phyloP scores from a whole-genome alignment of 495 filamentous ascomycete genomes.

The Annulohypoxylon nitens region DNA sequence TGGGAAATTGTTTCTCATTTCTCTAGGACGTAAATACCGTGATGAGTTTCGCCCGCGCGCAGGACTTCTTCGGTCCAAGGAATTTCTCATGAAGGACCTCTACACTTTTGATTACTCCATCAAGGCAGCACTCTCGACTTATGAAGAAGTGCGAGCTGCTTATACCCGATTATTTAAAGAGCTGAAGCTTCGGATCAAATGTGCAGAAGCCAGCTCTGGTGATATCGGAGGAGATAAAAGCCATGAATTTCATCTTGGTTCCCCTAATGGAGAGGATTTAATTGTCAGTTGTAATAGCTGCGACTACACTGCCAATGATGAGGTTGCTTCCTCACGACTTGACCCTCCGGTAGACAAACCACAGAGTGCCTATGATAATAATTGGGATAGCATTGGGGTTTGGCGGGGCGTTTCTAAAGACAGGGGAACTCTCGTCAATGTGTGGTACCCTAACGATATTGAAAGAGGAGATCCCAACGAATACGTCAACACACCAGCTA shows the following conservation, averaged over 20 bases:
- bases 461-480: slow-evolving; percentile 52
- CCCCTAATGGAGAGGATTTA: slow-evolving; percentile 85
- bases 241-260: slow-evolving; percentile 92
- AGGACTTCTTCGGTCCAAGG: slow-evolving; percentile 88
- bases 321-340: slow-evolving; percentile 68
- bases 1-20: slow-evolving; percentile 26
- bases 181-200: slow-evolving; percentile 83
- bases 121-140: slow-evolving; percentile 78
- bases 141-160: slow-evolving; percentile 74
- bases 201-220: slow-evolving; percentile 92
- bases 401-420: slow-evolving; percentile 82
- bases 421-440: slow-evolving; percentile 72
- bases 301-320: slow-evolving; percentile 85
- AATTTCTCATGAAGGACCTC: slow-evolving; percentile 98
- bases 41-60: slow-evolving; percentile 91
- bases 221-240: slow-evolving; percentile 93
- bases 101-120: slow-evolving; percentile 89
- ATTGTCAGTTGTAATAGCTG: slow-evolving; percentile 82
- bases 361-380: slow-evolving; percentile 25
- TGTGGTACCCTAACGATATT: slow-evolving; percentile 69
- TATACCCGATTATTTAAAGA: slow-evolving; percentile 85
- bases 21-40: slow-evolving; percentile 87
- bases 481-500: slow-evolving; percentile 73
- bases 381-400: slow-evolving; percentile 50
- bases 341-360: slow-evolving; percentile 36